Evolutionary conservation across 1,139 yeast species (phyloP).

Genomic region (Blastobotrys illinoisensis): DNA sequence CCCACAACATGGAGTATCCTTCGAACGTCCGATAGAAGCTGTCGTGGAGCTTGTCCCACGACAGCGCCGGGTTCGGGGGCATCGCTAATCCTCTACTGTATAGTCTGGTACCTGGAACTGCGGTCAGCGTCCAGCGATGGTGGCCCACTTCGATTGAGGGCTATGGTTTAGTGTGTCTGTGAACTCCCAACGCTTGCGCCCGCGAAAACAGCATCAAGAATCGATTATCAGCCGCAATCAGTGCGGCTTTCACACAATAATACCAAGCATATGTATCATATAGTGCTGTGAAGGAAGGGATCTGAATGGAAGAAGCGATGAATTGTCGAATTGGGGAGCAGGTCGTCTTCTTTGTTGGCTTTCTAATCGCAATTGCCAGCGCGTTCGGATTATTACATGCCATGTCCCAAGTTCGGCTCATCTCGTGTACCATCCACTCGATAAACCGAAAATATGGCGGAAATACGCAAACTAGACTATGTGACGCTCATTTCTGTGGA

Average conservation of each 20-base stretch:
- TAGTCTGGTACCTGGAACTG: neutral
- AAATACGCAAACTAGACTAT: conserved; percentile 29
- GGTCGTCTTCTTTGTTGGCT: too few relatives aligned
- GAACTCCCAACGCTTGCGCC: neutral
- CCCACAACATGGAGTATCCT: conserved; percentile 34
- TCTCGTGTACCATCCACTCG: too few relatives aligned
- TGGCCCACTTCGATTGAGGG: neutral
- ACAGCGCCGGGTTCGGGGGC: conserved; percentile 24
- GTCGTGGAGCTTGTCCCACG: conserved; percentile 35
- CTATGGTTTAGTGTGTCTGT: neutral
- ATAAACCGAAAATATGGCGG: neutral
- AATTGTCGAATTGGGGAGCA: too few relatives aligned
- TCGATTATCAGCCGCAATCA: neutral
- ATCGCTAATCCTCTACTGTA: conserved; percentile 6
- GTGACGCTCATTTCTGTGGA: conserved; percentile 76
- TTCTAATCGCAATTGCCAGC: too few relatives aligned
- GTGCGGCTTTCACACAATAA: neutral
- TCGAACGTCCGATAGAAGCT: conserved; percentile 32
- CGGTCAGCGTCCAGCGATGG: neutral
- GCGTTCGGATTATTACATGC: neutral
- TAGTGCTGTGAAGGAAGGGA: too few relatives aligned
- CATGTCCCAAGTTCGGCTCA: neutral
- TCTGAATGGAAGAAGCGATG: too few relatives aligned
- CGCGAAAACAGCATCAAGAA: neutral
- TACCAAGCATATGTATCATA: too few relatives aligned